phyloP scores from a whole-genome alignment of 257 asterid species.

The Scutellaria barbata region DNA sequence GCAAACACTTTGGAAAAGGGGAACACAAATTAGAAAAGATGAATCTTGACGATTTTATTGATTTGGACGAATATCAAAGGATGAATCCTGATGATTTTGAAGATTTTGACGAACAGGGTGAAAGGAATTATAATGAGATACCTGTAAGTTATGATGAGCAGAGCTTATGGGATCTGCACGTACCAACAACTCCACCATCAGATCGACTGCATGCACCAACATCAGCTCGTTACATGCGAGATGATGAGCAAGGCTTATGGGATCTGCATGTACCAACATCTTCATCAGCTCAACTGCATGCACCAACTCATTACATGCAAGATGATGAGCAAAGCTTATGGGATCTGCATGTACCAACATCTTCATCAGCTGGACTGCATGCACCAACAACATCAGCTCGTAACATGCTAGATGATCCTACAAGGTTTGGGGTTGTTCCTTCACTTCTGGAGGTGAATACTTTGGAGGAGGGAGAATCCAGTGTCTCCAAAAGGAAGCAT shows the following conservation, averaged over 20 bases:
- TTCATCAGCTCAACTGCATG: too few species aligned
- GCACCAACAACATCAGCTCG: slow-evolving; percentile 6
- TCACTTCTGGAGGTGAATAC: not conserved
- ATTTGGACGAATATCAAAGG: too few species aligned
- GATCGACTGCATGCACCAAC: too few species aligned
- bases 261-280: slow-evolving; percentile 21
- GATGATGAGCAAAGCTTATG: not conserved
- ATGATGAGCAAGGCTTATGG: not conserved
- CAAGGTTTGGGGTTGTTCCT: not conserved
- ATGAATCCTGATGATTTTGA: too few species aligned
- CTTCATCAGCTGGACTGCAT: not conserved
- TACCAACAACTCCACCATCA: not conserved
- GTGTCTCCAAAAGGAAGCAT: not conserved
- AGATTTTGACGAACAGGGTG: not conserved
- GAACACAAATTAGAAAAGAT: too few species aligned
- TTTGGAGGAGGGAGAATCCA: not conserved
- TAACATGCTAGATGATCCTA: not conserved
- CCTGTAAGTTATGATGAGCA: not conserved
- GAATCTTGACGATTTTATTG: too few species aligned
- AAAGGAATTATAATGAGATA: not conserved
- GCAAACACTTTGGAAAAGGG: too few species aligned
- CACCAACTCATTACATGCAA: too few species aligned
- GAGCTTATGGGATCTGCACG: not conserved
- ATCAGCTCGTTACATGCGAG: not conserved
- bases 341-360: not conserved